These are phyloP conservation scores for Tolypocladium amazonense DNA, from an alignment of 2,329 filamentous ascomycete genomes.

Conservation along the genomic window DNA sequence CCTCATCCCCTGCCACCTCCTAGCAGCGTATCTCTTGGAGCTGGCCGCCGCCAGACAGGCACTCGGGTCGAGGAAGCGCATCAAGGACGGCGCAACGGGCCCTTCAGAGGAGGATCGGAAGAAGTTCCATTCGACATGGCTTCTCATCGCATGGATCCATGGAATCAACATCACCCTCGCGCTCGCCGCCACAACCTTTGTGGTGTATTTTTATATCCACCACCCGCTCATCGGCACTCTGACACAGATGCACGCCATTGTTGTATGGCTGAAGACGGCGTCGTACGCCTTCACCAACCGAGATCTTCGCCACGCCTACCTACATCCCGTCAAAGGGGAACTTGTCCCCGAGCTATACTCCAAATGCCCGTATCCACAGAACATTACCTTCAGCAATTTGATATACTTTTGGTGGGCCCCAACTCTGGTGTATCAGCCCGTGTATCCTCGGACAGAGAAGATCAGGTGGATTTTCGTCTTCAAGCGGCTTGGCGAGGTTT, in stretches of 20 bases:
- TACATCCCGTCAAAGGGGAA: constrained; percentile 61
- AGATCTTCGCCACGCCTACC: constrained; percentile 81
- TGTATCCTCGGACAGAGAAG: constrained; percentile 74
- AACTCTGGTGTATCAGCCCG: constrained; percentile 91
- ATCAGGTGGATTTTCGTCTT: constrained; percentile 83
- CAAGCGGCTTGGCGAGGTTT: constrained; percentile 71
- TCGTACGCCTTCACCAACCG: constrained; percentile 96
- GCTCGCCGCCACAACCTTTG: constrained; percentile 67
- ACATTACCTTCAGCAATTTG: constrained; percentile 81
- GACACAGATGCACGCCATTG: constrained; percentile 82
- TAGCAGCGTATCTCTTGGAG: constrained; percentile 86
- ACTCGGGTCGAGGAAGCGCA: constrained; percentile 50
- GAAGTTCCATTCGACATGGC: constrained; percentile 68
- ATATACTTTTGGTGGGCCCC: constrained; percentile 98
- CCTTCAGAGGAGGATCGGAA: constrained; percentile 48
- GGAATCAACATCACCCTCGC: constrained; percentile 74
- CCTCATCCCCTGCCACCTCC: constrained; percentile 80
- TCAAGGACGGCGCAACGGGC: constrained; percentile 34
- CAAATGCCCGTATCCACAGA: constrained; percentile 76
- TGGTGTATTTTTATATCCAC: constrained; percentile 85
- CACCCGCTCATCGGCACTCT: constrained; percentile 90
- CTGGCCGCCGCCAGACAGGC: constrained; percentile 71
- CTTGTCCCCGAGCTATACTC: constrained; percentile 74
- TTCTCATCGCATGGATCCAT: constrained; percentile 69
- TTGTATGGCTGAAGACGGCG: constrained; percentile 92